Conservation (phyloP, 768 basidiomycete species). For the Bullera alba region DNA sequence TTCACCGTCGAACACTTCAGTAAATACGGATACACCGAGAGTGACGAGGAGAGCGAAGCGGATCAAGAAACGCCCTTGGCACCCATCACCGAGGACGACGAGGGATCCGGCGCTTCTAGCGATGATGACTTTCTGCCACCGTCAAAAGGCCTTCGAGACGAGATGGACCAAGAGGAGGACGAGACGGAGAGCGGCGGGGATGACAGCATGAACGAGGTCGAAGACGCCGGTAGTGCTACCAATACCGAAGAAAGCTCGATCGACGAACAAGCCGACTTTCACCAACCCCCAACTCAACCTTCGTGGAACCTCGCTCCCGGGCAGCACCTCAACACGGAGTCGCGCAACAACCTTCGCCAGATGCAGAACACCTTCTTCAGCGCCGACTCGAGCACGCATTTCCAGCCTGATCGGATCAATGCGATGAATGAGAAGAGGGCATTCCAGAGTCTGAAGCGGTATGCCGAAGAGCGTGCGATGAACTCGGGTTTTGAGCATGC, state of each 20-base stretch:
- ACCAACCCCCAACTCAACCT: too few species aligned
- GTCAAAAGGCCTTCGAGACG: neutral
- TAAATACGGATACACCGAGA: conserved; percentile 38
- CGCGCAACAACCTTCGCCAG: conserved; percentile 34
- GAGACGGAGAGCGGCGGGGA: neutral
- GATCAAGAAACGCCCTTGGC: conserved; percentile 1
- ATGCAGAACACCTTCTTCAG: conserved; percentile 44
- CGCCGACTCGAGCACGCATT: too few species aligned
- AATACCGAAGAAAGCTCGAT: neutral
- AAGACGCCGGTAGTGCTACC: too few species aligned
- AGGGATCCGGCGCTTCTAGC: neutral
- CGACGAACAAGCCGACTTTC: too few species aligned
- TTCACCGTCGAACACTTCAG: conserved; percentile 89
- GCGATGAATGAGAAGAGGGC: too few species aligned
- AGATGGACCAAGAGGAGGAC: conserved; percentile 21
- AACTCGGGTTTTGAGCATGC: conserved; percentile 43
- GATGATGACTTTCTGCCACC: neutral
- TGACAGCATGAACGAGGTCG: neutral
- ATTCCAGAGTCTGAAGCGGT: too few species aligned
- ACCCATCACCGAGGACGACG: neutral
- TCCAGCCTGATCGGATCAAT: too few species aligned
- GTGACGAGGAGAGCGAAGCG: conserved; percentile 33
- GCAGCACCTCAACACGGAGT: too few species aligned
- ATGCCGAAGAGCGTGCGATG: neutral
- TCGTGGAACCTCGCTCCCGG: too few species aligned